Percentiles rank a stretch among this genome's conserved stretches.
Evolutionary conservation across 495 filamentous ascomycete species (phyloP).

Genomic region (Podospora comata): DNA sequence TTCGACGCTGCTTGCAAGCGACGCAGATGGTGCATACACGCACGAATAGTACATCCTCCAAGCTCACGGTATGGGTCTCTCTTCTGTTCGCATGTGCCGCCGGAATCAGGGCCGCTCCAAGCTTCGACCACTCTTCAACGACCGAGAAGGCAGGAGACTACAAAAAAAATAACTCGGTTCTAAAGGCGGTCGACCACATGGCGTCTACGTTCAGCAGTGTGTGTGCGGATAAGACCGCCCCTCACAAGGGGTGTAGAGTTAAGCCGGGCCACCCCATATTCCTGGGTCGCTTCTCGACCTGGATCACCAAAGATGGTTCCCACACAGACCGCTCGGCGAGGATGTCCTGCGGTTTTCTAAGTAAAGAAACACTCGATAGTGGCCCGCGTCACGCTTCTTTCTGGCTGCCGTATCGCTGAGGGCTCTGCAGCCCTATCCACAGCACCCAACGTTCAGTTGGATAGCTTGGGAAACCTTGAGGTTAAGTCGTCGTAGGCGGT

Average conservation of each 20-base stretch:
- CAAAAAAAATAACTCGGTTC: not conserved
- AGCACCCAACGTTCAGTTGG: constrained; percentile 14
- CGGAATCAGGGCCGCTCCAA: not conserved
- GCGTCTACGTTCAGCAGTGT: not conserved
- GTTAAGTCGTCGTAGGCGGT: constrained; percentile 19
- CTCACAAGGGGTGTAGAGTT: not conserved
- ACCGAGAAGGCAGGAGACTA: not conserved
- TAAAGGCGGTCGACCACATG: not conserved
- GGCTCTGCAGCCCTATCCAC: constrained; percentile 33
- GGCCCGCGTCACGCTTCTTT: constrained; percentile 15
- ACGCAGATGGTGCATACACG: not conserved
- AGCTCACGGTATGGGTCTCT: not conserved
- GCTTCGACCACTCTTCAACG: not conserved
- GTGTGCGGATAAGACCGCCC: not conserved
- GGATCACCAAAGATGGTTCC: constrained; percentile 24
- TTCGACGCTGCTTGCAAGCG: not conserved
- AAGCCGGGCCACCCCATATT: constrained; percentile 14
- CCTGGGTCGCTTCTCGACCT: constrained; percentile 14
- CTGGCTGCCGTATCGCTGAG: constrained; percentile 7
- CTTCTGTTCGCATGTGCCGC: not conserved
- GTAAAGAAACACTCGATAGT: constrained; percentile 34
- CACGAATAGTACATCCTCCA: not conserved
- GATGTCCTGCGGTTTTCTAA: constrained; percentile 31
- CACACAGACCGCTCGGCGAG: constrained; percentile 14
- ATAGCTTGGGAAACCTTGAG: constrained; percentile 4